These are phyloP conservation scores for Xylaria multiplex DNA, from an alignment of 2,329 filamentous ascomycete species.

Conservation along the genomic window DNA sequence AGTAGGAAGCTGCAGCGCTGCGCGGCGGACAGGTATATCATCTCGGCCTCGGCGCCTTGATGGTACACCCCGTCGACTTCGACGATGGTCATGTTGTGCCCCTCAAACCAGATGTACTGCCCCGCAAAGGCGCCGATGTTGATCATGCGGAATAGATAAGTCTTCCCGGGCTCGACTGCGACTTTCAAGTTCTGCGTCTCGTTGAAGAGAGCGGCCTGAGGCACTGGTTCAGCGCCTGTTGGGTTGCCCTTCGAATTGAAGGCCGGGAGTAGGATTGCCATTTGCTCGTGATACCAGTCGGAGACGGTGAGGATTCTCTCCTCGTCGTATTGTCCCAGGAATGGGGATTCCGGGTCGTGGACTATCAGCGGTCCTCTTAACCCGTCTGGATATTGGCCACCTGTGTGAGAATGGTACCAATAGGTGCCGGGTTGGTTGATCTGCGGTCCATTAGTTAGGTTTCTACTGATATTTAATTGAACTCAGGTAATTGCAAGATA, in stretches of 20 bases:
- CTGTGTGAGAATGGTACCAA: slow-evolving; percentile 80
- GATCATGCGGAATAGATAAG: slow-evolving; percentile 76
- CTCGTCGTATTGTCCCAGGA: slow-evolving; percentile 66
- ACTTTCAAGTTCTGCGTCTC: slow-evolving; percentile 71
- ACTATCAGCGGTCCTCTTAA: slow-evolving; percentile 72
- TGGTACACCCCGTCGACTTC: slow-evolving; percentile 79
- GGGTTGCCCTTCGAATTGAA: slow-evolving; percentile 67
- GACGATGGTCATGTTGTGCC: slow-evolving; percentile 73
- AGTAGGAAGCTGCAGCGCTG: slow-evolving; percentile 73
- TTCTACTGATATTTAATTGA: not conserved
- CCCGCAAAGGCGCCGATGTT: slow-evolving; percentile 78
- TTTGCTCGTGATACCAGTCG: slow-evolving; percentile 76
- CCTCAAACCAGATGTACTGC: slow-evolving; percentile 74
- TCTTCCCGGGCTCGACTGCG: slow-evolving; percentile 71
- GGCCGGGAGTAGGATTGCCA: slow-evolving; percentile 56
- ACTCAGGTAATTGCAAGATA: not conserved
- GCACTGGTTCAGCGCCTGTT: slow-evolving; percentile 71
- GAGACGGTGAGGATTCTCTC: slow-evolving; percentile 73
- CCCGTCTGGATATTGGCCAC: slow-evolving; percentile 76
- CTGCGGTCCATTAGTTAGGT: slow-evolving; percentile 49
- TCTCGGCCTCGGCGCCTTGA: slow-evolving; percentile 66
- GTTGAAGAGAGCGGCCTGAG: slow-evolving; percentile 75
- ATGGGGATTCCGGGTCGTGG: slow-evolving; percentile 70
- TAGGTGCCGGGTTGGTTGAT: slow-evolving; percentile 76
- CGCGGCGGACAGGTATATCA: slow-evolving; percentile 73